Evolutionary conservation across 805 yeast genomes (phyloP).

Genomic region (Lachancea sp.): DNA sequence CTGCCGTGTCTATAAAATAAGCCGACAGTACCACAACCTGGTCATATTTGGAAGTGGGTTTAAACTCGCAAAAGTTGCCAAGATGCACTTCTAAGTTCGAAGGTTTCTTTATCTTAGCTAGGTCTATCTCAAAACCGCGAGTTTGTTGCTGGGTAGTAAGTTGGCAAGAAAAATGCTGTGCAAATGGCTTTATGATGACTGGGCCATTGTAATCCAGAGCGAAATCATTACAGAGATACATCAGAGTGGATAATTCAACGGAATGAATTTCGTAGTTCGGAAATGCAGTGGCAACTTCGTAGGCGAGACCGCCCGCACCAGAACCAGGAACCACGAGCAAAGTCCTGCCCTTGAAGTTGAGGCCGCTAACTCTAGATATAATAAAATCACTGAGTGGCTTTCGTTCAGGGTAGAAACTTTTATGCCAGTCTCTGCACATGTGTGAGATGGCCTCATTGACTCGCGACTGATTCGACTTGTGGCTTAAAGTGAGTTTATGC

Average conservation of each 20-base stretch:
- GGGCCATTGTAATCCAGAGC: slow-evolving; percentile 35
- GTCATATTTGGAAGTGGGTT: slow-evolving; percentile 32
- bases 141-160: slow-evolving; percentile 42
- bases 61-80: slow-evolving; percentile 61
- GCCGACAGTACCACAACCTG: slow-evolving; percentile 56
- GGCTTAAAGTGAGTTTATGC: slow-evolving; percentile 4
- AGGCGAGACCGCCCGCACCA: slow-evolving; percentile 76
- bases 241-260: slow-evolving; percentile 67
- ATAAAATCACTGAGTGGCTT: slow-evolving; percentile 51
- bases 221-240: slow-evolving; percentile 64
- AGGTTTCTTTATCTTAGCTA: slow-evolving; percentile 35
- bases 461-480: slow-evolving; percentile 31
- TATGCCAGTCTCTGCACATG: slow-evolving; percentile 72
- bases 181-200: slow-evolving; percentile 41
- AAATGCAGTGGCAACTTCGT: slow-evolving; percentile 42
- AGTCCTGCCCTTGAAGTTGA: slow-evolving; percentile 33
- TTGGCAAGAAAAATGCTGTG: slow-evolving; percentile 69
- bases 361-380: slow-evolving; percentile 33
- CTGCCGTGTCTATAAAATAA: slow-evolving; percentile 90
- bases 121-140: slow-evolving; percentile 34
- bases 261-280: slow-evolving; percentile 53
- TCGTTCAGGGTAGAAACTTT: slow-evolving; percentile 42
- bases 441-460: slow-evolving; percentile 72
- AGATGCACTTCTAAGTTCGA: slow-evolving; percentile 41
- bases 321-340: slow-evolving; percentile 77